Evolutionary conservation across 345 rosid genomes (phyloP).

Genomic region (Corchorus capsularis): DNA sequence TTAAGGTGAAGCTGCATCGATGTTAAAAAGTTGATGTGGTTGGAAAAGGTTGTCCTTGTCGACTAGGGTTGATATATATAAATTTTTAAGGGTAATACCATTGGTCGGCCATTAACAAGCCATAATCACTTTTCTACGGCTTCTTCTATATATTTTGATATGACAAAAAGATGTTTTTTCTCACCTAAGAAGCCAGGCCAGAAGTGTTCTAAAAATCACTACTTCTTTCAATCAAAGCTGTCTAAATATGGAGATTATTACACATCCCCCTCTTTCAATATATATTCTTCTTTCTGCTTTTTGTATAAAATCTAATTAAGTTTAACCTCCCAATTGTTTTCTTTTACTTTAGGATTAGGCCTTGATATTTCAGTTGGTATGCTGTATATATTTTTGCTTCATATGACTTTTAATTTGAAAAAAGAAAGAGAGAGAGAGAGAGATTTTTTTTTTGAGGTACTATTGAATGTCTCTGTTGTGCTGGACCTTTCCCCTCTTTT

Average conservation of each 20-base stretch:
- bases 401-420: slow-evolving; percentile 4
- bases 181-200: not conserved
- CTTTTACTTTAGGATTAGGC: not conserved
- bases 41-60: not conserved
- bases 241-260: not conserved
- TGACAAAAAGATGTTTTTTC: slow-evolving; percentile 20
- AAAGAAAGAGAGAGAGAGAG: not conserved
- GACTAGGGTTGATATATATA: not conserved
- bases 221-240: not conserved
- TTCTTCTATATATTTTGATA: not conserved
- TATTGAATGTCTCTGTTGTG: slow-evolving; percentile 2
- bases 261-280: not conserved
- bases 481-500: slow-evolving; percentile 9
- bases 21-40: not conserved
- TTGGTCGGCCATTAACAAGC: slow-evolving; percentile 24
- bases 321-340: not conserved
- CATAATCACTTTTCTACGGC: slow-evolving; percentile 16
- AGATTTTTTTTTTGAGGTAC: not conserved
- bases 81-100: slow-evolving; percentile 4
- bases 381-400: not conserved
- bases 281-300: too few relatives aligned
- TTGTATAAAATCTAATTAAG: not conserved
- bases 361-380: slow-evolving; percentile 1
- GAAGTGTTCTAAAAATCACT: not conserved
- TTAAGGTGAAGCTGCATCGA: not conserved